Percentiles rank a stretch among this genome's conserved stretches.
Conservation (phyloP, 2,329 filamentous ascomycete genomes). For the Verticillium nonalfalfae region DNA sequence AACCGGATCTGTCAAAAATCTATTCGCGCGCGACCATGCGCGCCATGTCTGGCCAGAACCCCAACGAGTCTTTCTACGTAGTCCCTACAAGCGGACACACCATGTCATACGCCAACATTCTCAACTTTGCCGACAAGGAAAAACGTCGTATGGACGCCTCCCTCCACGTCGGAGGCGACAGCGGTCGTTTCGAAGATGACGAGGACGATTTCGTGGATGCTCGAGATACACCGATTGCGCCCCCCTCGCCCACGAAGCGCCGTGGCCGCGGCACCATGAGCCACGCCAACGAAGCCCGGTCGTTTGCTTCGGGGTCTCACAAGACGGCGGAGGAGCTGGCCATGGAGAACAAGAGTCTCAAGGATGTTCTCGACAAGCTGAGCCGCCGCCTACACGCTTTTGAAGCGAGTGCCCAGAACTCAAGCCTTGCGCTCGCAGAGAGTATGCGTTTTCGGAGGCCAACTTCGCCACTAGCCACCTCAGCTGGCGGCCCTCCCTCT, state of each 20-base stretch:
- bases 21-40: constrained; percentile 82
- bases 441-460: constrained; percentile 62
- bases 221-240: constrained; percentile 52
- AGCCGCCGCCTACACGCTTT: constrained; percentile 87
- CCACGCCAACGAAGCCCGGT: constrained; percentile 32
- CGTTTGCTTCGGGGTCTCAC: constrained; percentile 20
- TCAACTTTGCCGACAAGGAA: constrained; percentile 64
- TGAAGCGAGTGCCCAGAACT: constrained; percentile 85
- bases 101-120: constrained; percentile 86
- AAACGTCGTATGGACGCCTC: constrained; percentile 52
- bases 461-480: constrained; percentile 37
- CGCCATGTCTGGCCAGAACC: constrained; percentile 61
- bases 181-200: constrained; percentile 50
- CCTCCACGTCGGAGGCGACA: constrained; percentile 24
- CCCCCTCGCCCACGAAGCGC: constrained; percentile 29
- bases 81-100: constrained; percentile 89
- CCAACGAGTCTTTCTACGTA: constrained; percentile 82
- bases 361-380: constrained; percentile 78
- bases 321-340: constrained; percentile 84
- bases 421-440: constrained; percentile 78
- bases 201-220: constrained; percentile 91
- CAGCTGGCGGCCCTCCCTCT: constrained; percentile 14
- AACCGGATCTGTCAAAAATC: constrained; percentile 74
- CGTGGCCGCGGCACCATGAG: constrained; percentile 22
- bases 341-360: constrained; percentile 81